phyloP scores from a whole-genome alignment of 495 filamentous ascomycete genomes.

The Parmelia sp. region DNA sequence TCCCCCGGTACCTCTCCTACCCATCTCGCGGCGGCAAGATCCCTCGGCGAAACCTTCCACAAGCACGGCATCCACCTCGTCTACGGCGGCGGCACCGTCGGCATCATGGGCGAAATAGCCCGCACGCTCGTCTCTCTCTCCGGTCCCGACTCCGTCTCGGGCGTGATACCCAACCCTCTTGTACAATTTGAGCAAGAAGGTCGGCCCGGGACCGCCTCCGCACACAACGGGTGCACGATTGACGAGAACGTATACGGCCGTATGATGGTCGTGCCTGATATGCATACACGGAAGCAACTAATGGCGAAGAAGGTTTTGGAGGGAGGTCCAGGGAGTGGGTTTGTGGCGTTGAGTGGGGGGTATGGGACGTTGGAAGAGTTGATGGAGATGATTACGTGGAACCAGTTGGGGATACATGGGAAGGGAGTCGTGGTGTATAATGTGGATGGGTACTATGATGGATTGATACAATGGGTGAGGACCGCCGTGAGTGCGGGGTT shows the following conservation, averaged over 20 bases:
- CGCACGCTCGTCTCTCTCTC: slow-evolving; percentile 78
- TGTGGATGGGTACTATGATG: slow-evolving; percentile 86
- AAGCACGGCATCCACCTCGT: slow-evolving; percentile 70
- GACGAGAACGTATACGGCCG: slow-evolving; percentile 65
- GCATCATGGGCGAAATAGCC: slow-evolving; percentile 91
- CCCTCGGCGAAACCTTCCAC: slow-evolving; percentile 70
- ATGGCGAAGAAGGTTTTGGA: slow-evolving; percentile 83
- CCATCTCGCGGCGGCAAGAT: slow-evolving; percentile 67
- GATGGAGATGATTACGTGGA: slow-evolving; percentile 96
- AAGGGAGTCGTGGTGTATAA: slow-evolving; percentile 76
- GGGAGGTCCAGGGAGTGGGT: slow-evolving; percentile 77
- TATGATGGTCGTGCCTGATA: slow-evolving; percentile 84
- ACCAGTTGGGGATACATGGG: slow-evolving; percentile 89
- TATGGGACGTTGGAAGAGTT: slow-evolving; percentile 96
- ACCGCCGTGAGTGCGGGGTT: slow-evolving; percentile 73
- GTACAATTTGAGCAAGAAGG: slow-evolving; percentile 60
- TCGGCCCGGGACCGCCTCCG: slow-evolving; percentile 35
- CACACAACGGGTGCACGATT: slow-evolving; percentile 41
- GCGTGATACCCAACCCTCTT: slow-evolving; percentile 82
- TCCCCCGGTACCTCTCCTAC: slow-evolving; percentile 60
- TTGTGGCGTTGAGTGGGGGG: slow-evolving; percentile 82
- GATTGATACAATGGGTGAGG: slow-evolving; percentile 72
- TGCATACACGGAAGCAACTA: slow-evolving; percentile 89
- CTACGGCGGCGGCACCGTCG: slow-evolving; percentile 90
- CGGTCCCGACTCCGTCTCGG: slow-evolving; percentile 79